Conservation (phyloP, 75 land plant species). For the Chamaecyparis obtusa region DNA sequence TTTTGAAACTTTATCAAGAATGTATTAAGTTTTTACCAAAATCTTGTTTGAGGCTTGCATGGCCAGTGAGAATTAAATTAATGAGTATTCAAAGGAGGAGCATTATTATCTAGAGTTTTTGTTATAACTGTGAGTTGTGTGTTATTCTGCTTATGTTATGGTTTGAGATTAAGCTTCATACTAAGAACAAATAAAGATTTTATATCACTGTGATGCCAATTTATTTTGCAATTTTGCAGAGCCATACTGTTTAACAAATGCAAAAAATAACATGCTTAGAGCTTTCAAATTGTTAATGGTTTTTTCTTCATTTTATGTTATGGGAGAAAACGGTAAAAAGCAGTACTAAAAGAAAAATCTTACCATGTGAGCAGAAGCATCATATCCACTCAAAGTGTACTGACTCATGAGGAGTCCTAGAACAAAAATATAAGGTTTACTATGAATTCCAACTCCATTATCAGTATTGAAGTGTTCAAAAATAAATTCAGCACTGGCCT, state of each 20-base stretch:
- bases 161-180: neutral
- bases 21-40: neutral
- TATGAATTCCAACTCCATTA: slow-evolving; percentile 57
- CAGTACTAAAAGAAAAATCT: slow-evolving; percentile 15
- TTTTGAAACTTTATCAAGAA: neutral
- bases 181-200: neutral
- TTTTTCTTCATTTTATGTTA: neutral
- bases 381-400: slow-evolving; percentile 85
- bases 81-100: neutral
- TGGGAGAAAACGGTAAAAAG: neutral
- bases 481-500: slow-evolving; percentile 60
- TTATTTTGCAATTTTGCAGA: neutral
- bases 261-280: neutral
- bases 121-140: neutral
- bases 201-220: neutral
- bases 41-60: neutral
- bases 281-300: neutral
- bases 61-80: neutral
- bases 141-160: neutral
- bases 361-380: slow-evolving; percentile 96
- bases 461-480: slow-evolving; percentile 86
- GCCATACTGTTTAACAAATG: neutral
- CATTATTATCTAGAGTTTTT: neutral
- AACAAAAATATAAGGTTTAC: slow-evolving; percentile 72
- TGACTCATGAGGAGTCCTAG: slow-evolving; percentile 93